phyloP scores from a whole-genome alignment of 345 rosid genomes.

The Hypericum perforatum region DNA sequence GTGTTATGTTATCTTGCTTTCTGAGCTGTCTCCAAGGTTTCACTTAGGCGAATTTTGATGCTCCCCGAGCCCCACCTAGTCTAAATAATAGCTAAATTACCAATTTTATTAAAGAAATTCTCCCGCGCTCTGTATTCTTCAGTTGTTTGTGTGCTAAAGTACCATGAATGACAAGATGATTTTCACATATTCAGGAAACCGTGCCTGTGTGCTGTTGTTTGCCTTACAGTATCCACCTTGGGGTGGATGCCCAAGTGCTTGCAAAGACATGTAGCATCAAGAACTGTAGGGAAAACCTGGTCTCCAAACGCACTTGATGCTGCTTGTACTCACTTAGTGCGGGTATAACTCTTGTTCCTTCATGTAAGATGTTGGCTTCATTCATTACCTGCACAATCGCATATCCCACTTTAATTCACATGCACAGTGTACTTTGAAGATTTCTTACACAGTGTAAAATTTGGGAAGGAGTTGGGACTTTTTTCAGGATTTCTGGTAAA shows the following conservation, averaged over 20 bases:
- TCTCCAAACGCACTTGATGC: slow-evolving; percentile 57
- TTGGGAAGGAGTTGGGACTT: too few species aligned
- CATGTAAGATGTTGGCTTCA: neutral
- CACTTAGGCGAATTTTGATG: too few species aligned
- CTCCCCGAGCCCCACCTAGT: too few species aligned
- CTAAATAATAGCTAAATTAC: too few species aligned
- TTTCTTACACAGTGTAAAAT: neutral
- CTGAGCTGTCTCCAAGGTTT: too few species aligned
- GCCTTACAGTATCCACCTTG: slow-evolving; percentile 39
- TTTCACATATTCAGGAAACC: neutral
- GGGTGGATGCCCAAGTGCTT: slow-evolving; percentile 47
- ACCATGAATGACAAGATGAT: neutral
- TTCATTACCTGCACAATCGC: neutral
- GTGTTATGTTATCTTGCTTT: too few species aligned
- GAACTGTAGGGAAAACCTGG: slow-evolving; percentile 53
- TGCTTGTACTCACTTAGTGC: slow-evolving; percentile 54
- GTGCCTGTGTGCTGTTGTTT: slow-evolving; percentile 30
- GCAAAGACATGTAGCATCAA: slow-evolving; percentile 33
- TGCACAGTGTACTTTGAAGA: neutral
- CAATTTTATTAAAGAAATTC: neutral
- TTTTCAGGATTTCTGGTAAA: too few species aligned
- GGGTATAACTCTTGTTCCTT: slow-evolving; percentile 28
- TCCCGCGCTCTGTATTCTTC: neutral
- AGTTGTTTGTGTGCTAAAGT: neutral
- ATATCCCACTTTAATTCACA: neutral